A percentile compares a stretch with the other conserved stretches of the same genome.
These are phyloP conservation scores for Colletotrichum tamarilloi DNA, from an alignment of 2,329 filamentous ascomycete genomes.

Conservation along the genomic window DNA sequence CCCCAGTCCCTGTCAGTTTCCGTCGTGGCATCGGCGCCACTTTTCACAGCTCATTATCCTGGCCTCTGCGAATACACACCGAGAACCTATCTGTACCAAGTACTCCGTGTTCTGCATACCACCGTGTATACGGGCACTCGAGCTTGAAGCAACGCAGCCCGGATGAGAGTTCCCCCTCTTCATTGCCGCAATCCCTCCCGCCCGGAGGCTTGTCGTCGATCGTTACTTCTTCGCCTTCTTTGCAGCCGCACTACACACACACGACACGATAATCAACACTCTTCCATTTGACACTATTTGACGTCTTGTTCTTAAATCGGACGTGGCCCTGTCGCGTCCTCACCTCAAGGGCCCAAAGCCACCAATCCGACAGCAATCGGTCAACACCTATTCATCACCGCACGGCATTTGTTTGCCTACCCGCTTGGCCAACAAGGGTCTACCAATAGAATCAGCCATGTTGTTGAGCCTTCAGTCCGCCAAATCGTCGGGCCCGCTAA, in stretches of 20 bases:
- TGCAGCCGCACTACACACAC: conserved; percentile 4
- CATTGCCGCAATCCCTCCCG: background rate
- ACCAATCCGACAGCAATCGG: background rate
- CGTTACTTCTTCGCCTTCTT: conserved; percentile 18
- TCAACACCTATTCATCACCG: background rate
- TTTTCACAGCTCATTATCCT: background rate
- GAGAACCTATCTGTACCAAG: no score
- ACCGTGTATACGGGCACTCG: background rate
- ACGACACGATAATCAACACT: background rate
- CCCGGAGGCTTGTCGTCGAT: conserved; percentile 16
- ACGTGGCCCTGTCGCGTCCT: background rate
- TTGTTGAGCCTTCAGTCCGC: conserved; percentile 12
- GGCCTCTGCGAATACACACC: background rate
- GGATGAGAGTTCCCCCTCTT: background rate
- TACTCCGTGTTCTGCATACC: no score
- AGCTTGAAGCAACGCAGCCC: no score
- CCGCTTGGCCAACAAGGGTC: background rate
- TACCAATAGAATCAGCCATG: conserved; percentile 8
- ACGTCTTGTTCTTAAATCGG: background rate
- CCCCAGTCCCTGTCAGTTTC: background rate
- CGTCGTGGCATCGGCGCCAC: background rate
- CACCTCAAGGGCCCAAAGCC: background rate
- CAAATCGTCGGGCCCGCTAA: background rate
- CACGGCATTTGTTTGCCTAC: background rate
- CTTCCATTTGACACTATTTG: background rate